Base-by-base conservation (phyloP, 208 protist species). In the Leishmania gerbilli region DNA sequence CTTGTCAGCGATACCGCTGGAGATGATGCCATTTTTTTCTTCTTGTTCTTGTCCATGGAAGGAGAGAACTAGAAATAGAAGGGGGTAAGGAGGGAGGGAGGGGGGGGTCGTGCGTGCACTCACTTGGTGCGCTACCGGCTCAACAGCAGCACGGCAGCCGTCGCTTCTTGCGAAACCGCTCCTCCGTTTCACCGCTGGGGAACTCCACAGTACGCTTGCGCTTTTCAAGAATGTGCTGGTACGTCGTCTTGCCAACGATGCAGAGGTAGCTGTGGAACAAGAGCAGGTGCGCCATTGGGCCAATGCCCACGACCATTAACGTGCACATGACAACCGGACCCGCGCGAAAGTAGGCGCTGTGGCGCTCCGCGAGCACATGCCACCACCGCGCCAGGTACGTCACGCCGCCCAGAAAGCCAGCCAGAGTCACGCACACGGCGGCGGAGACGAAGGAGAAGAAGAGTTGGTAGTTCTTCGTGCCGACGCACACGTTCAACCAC, bases 401-500 rank as follows among this genome's bases (percentile, higher is more conserved):
- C 62, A 94, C 65, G n/a, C 79, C 83, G 8, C 84, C 71, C 0
- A 87, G 81, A 24, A 93, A 74, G 2, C 84, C 83, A n/a, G 77
- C 45, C 42, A 85, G 34, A 74, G 89, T 89, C 42, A 71, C 83
- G 42, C 64, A 40, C 45, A 87, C 74, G 8, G 86, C 84, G 51
- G 86, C 85, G 34, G 83, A 45, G 45, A 94, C 76, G 69, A 92
- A 96, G 17, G 71, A 62, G 71, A 98, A 88, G 81, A 98, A 98
- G 42, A 90, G 76, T 19, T 77, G 74, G 83, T 98, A 98, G 84
- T 98, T 98, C 40, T 84, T 86, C 21, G 68, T 55, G 9, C 96
- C 96, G 47, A 98, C 89, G 80, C 96, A 98, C 82, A 92, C 91
- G 85, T 98, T 98, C 53, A 98, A 75, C 95, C 96, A 98, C 85